These are phyloP conservation scores for Pseudocercospora musae DNA, from an alignment of 2,329 filamentous ascomycete genomes.

Conservation along the genomic window DNA sequence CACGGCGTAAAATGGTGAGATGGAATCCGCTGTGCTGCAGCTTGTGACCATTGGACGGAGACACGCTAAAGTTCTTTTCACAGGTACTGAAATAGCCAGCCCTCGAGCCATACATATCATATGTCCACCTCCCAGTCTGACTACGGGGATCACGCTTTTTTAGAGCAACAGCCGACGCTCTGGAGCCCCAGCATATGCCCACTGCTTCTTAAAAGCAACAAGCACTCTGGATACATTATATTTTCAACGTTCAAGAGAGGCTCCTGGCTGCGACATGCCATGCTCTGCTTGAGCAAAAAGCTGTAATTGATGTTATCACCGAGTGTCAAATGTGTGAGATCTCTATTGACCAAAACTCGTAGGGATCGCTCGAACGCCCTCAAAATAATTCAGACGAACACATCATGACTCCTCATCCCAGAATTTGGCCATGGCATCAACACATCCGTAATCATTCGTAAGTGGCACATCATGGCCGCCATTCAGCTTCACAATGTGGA, in stretches of 20 bases:
- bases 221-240: too few species aligned
- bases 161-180: not conserved
- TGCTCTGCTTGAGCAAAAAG: not conserved
- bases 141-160: not conserved
- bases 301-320: too few species aligned
- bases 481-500: conserved; percentile 56
- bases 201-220: not conserved
- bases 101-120: too few species aligned
- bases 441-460: conserved; percentile 57
- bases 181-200: not conserved
- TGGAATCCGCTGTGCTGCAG: not conserved
- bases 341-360: not conserved
- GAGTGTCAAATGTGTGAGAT: not conserved
- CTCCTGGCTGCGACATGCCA: not conserved
- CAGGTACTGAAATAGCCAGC: too few species aligned
- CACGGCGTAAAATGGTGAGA: not conserved
- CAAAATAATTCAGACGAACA: not conserved
- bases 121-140: not conserved
- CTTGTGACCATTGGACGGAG: not conserved
- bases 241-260: too few species aligned
- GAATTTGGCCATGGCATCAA: conserved; percentile 48
- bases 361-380: not conserved
- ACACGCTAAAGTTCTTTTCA: not conserved
- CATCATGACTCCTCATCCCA: conserved; percentile 29
- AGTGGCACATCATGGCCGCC: conserved; percentile 71